Evolutionary conservation across 768 basidiomycete genomes (phyloP).

Genomic region (Mrakia blollopis): DNA sequence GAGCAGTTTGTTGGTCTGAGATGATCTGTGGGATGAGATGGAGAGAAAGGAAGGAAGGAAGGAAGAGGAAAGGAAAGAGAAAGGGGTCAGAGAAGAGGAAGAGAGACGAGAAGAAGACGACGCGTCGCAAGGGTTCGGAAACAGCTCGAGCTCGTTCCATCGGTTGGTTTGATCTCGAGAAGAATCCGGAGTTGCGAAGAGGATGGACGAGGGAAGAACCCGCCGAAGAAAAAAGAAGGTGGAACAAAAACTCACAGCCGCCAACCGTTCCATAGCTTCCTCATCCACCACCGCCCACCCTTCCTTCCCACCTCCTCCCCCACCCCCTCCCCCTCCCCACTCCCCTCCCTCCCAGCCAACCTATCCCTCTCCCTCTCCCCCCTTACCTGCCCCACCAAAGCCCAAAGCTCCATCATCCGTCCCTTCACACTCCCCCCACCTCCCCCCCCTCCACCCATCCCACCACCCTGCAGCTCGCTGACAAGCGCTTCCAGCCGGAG

Average conservation of each 20-base stretch:
- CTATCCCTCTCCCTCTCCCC: conserved; percentile 33
- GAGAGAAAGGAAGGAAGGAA: background rate
- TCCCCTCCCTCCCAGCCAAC: conserved; percentile 23
- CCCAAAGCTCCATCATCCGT: conserved; percentile 43
- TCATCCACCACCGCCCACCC: conserved; percentile 38
- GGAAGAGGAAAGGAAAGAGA: background rate
- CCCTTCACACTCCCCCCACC: conserved; percentile 35
- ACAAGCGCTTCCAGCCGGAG: conserved; percentile 37
- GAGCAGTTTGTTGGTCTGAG: conserved; percentile 28
- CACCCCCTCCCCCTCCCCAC: conserved; percentile 14
- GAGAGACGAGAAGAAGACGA: background rate
- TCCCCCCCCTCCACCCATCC: conserved; percentile 21
- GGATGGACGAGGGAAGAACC: background rate
- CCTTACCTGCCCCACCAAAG: conserved; percentile 39
- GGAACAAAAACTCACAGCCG: conserved; percentile 34
- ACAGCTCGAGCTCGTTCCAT: no score
- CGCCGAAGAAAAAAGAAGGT: background rate
- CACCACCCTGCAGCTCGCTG: conserved; percentile 38
- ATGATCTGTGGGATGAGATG: conserved; percentile 23
- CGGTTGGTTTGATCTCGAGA: no score
- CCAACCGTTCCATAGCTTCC: conserved; percentile 36
- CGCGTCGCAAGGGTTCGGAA: background rate
- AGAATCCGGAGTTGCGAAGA: no score
- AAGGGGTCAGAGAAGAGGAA: background rate
- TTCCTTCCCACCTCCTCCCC: conserved; percentile 25